Evolutionary conservation across 257 asterid species (phyloP).

Genomic region (Linaria vulgaris): DNA sequence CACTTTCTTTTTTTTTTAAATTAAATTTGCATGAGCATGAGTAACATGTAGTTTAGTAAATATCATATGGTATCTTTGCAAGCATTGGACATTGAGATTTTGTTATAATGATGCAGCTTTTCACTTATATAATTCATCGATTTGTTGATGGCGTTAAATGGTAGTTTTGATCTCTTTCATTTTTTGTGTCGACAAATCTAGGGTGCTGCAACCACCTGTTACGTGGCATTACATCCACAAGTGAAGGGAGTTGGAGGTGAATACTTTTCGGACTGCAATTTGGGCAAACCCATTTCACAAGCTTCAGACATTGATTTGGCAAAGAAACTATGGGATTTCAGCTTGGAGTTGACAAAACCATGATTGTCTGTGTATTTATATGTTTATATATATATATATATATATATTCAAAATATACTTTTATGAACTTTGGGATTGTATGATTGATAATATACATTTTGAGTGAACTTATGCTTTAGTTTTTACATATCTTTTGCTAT

Average conservation of each 20-base stretch:
- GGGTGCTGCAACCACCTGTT: conserved; percentile 89
- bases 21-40: not conserved
- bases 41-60: not conserved
- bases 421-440: not conserved
- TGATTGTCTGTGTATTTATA: not conserved
- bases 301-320: conserved; percentile 57
- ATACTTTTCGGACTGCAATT: conserved; percentile 60
- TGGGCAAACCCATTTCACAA: conserved; percentile 37
- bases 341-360: conserved; percentile 42
- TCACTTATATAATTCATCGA: not conserved
- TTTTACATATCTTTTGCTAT: too few species aligned
- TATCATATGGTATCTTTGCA: not conserved
- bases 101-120: not conserved
- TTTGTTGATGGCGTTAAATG: not conserved
- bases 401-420: not conserved
- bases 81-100: not conserved
- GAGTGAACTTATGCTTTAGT: too few species aligned
- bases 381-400: too few species aligned
- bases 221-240: conserved; percentile 70
- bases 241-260: conserved; percentile 63
- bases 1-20: too few species aligned
- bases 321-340: conserved; percentile 71
- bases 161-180: not conserved
- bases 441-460: too few species aligned
- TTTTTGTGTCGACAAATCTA: conserved; percentile 6